Evolutionary conservation across 2,329 filamentous ascomycete genomes (phyloP).

Genomic region (Xylaria sp.): DNA sequence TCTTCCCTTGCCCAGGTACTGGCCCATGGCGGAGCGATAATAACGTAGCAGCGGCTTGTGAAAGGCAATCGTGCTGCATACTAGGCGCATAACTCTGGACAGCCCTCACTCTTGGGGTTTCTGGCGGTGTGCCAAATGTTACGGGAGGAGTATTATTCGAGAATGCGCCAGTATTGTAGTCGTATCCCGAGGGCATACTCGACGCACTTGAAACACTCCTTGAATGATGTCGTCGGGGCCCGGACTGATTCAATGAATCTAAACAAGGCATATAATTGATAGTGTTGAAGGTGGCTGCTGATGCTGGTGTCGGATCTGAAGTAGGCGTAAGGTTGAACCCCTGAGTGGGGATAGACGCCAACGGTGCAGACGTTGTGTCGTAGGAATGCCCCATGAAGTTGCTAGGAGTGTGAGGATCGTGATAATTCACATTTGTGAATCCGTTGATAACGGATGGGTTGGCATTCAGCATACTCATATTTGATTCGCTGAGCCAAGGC

Average conservation of each 20-base stretch:
- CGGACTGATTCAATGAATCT: slow-evolving; percentile 29
- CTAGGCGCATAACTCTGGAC: slow-evolving; percentile 26
- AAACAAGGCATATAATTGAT: slow-evolving; percentile 35
- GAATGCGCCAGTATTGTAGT: slow-evolving; percentile 33
- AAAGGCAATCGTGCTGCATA: slow-evolving; percentile 40
- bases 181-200: slow-evolving; percentile 40
- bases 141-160: slow-evolving; percentile 32
- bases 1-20: slow-evolving; percentile 21
- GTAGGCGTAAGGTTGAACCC: slow-evolving; percentile 28
- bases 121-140: slow-evolving; percentile 39
- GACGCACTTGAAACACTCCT: slow-evolving; percentile 41
- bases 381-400: slow-evolving; percentile 31
- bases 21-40: slow-evolving; percentile 35
- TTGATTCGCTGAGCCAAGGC: slow-evolving; percentile 38
- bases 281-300: slow-evolving; percentile 31
- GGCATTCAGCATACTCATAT: slow-evolving; percentile 33
- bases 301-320: slow-evolving; percentile 30
- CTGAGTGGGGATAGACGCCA: slow-evolving; percentile 28
- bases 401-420: slow-evolving; percentile 32
- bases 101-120: slow-evolving; percentile 37
- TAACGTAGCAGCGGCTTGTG: slow-evolving; percentile 37
- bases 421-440: slow-evolving; percentile 35
- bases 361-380: slow-evolving; percentile 23
- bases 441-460: slow-evolving; percentile 31
- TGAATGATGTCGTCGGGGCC: slow-evolving; percentile 35